Percentiles rank a stretch among this genome's conserved stretches.
Evolutionary conservation across 164 flowering plant genomes (phyloP).

Genomic region (Tetrastigma voinierianum): DNA sequence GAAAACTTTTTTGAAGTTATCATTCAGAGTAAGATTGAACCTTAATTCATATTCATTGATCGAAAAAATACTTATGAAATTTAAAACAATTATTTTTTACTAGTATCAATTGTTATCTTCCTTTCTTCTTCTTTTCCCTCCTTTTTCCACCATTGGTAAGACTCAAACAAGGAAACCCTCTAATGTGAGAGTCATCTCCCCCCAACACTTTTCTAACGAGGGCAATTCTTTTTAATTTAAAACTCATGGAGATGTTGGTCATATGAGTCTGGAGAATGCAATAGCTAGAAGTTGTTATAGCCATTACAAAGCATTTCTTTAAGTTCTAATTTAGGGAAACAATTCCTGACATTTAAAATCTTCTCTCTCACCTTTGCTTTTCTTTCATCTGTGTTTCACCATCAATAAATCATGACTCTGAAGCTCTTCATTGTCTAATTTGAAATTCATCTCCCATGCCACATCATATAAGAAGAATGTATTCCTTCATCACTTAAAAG

Average conservation of each 20-base stretch:
- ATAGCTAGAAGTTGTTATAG: background rate
- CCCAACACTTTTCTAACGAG: too few species aligned
- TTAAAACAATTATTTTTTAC: too few species aligned
- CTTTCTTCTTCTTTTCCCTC: too few species aligned
- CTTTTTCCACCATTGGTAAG: too few species aligned
- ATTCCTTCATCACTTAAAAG: constrained; percentile 98
- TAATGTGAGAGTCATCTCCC: too few species aligned
- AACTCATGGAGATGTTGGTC: too few species aligned
- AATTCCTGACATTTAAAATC: background rate
- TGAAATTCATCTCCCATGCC: constrained; percentile 98
- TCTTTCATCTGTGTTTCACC: constrained; percentile 99
- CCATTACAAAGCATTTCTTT: background rate
- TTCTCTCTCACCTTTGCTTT: constrained; percentile 68
- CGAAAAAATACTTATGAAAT: too few species aligned
- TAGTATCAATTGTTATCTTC: too few species aligned
- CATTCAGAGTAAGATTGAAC: background rate
- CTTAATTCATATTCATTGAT: too few species aligned
- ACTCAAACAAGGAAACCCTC: too few species aligned
- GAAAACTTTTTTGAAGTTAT: too few species aligned
- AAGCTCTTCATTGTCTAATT: constrained; percentile 97
- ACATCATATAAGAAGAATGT: constrained; percentile 97
- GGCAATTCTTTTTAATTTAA: too few species aligned
- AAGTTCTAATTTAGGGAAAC: background rate
- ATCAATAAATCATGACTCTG: constrained; percentile 99
- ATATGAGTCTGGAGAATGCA: background rate